Conservation (phyloP, 1,284 basidiomycete genomes). For the Porodaedalea pini region DNA sequence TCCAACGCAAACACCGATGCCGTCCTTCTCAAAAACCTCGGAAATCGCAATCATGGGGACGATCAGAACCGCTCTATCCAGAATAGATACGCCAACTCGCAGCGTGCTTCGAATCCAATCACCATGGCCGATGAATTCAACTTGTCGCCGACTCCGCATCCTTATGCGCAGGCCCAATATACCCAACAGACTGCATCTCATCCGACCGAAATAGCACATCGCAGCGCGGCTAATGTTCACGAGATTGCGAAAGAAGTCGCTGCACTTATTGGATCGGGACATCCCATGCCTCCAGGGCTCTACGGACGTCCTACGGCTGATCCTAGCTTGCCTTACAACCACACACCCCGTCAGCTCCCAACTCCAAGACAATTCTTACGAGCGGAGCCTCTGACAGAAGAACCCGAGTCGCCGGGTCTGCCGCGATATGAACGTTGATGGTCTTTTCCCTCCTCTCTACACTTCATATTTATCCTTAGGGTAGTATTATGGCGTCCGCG, state of each 20-base stretch:
- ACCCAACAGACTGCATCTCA: background rate
- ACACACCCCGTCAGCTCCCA: background rate
- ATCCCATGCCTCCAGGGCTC: background rate
- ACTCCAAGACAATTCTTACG: background rate
- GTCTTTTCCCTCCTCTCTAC: background rate
- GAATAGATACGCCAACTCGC: background rate
- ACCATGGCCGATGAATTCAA: background rate
- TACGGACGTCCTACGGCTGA: background rate
- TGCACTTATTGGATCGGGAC: conserved; percentile 5
- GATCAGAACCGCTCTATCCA: background rate
- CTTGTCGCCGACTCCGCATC: background rate
- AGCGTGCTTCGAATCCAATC: background rate
- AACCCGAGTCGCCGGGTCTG: background rate
- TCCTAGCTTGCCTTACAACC: background rate
- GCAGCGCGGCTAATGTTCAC: conserved; percentile 6
- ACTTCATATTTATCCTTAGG: background rate
- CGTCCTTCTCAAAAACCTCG: too few relatives aligned
- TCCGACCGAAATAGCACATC: background rate
- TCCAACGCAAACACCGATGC: background rate
- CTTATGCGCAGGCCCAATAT: background rate
- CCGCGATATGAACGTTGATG: conserved; percentile 5
- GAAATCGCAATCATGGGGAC: too few relatives aligned
- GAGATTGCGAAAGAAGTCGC: conserved; percentile 19
- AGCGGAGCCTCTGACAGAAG: background rate
- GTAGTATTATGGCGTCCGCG: background rate